phyloP scores from a whole-genome alignment of 495 filamentous ascomycete genomes.

The Lasiosphaeria miniovina region DNA sequence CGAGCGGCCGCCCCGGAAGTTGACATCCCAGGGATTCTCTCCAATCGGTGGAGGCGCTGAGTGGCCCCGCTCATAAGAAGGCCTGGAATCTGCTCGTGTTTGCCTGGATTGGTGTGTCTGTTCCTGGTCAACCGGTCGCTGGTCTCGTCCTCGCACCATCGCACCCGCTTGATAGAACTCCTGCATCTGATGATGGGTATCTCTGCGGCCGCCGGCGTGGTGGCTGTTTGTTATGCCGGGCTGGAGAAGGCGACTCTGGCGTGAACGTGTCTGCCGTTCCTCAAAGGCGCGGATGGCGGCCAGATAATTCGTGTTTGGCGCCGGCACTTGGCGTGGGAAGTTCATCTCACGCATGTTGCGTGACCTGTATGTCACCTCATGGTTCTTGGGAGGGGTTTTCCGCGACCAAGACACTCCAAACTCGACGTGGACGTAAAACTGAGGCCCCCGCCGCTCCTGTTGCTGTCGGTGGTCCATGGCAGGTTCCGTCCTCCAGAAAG shows the following conservation, averaged over 20 bases:
- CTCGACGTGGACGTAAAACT: conserved; percentile 45
- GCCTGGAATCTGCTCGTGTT: conserved; percentile 28
- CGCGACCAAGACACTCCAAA: conserved; percentile 45
- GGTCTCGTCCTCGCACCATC: conserved; percentile 11
- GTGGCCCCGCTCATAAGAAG: conserved; percentile 38
- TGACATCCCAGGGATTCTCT: conserved; percentile 43
- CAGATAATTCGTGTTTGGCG: conserved; percentile 43
- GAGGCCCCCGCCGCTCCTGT: conserved; percentile 32
- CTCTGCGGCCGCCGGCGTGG: conserved; percentile 17
- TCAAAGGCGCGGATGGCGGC: conserved; percentile 33
- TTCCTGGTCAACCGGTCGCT: conserved; percentile 23
- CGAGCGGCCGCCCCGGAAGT: conserved; percentile 7
- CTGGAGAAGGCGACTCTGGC: conserved; percentile 4
- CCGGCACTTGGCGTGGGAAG: conserved; percentile 42
- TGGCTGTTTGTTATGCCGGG: background rate
- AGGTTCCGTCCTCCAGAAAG: conserved; percentile 21
- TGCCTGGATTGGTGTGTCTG: conserved; percentile 12
- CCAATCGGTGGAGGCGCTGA: conserved; percentile 45
- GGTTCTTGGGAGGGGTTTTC: conserved; percentile 36
- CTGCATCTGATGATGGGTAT: conserved; percentile 28
- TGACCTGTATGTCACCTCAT: conserved; percentile 44
- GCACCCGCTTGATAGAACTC: conserved; percentile 28
- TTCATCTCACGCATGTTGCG: conserved; percentile 36
- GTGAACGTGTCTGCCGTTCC: conserved; percentile 22
- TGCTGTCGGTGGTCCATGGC: conserved; percentile 29